phyloP scores from a whole-genome alignment of 352 stramenopile species.

The Phytophthora aleatoria region DNA sequence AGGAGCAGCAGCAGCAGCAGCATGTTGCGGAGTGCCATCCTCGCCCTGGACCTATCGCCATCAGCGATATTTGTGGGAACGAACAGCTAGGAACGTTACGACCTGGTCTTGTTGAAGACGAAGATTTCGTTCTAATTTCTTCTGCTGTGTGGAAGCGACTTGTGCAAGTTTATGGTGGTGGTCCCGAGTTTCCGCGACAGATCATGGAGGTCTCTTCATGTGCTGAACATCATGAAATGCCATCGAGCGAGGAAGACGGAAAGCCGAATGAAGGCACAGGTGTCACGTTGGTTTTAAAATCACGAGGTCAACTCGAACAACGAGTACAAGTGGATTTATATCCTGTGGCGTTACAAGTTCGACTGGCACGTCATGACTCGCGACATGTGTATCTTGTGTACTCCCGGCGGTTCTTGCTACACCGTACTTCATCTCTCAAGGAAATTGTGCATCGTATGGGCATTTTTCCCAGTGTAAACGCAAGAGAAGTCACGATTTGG shows the following conservation, averaged over 20 bases:
- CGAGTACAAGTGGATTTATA: constrained; percentile 55
- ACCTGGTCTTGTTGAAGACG: constrained; percentile 31
- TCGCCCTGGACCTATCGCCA: constrained; percentile 53
- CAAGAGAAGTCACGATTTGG: constrained; percentile 66
- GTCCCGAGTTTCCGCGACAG: constrained; percentile 58
- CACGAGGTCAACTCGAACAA: constrained; percentile 16
- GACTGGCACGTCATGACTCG: constrained; percentile 59
- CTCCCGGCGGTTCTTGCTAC: constrained; percentile 51
- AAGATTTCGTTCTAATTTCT: constrained; percentile 58
- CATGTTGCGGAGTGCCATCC: constrained; percentile 9
- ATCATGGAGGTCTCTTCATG: constrained; percentile 27
- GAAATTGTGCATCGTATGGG: constrained; percentile 65
- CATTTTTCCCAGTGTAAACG: constrained; percentile 56
- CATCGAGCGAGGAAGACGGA: constrained; percentile 17
- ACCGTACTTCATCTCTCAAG: constrained; percentile 45
- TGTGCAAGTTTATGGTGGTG: constrained; percentile 56
- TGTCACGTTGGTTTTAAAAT: constrained; percentile 1
- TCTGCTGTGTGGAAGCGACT: constrained; percentile 56
- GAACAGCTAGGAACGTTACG: constrained; percentile 48
- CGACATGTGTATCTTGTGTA: constrained; percentile 66
- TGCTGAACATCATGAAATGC: constrained; percentile 25
- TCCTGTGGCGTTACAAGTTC: constrained; percentile 57
- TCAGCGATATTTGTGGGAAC: constrained; percentile 44
- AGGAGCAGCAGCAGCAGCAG: constrained; percentile 18
- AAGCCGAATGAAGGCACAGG: not conserved